phyloP scores from a whole-genome alignment of 169 alveolate species.

The Cryptosporidium parvum region DNA sequence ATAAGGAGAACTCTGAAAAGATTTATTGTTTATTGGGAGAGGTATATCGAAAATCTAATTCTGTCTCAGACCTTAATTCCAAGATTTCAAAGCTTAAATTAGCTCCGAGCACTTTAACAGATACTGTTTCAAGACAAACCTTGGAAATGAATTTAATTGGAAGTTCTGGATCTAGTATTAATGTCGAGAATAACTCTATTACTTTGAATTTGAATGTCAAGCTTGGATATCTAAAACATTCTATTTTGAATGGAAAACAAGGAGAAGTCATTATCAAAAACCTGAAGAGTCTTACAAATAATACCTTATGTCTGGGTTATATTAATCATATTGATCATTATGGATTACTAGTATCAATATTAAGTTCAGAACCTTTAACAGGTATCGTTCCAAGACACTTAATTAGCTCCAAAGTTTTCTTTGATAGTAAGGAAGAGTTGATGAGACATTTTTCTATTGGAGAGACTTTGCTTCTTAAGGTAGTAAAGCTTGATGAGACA shows the following conservation, averaged over 20 bases:
- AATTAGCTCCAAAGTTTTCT: constrained; percentile 15
- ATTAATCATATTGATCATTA: constrained; percentile 49
- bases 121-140: not conserved
- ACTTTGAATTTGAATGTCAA: constrained; percentile 2
- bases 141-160: constrained; percentile 1
- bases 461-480: constrained; percentile 36
- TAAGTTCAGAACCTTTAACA: constrained; percentile 11
- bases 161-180: not conserved
- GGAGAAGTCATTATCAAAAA: not conserved
- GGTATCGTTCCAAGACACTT: constrained; percentile 61
- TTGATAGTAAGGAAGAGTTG: constrained; percentile 38
- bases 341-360: constrained; percentile 36
- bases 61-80: constrained; percentile 21
- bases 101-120: not conserved
- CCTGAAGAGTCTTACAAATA: not conserved
- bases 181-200: not conserved
- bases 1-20: constrained; percentile 2
- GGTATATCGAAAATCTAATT: not conserved
- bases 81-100: not conserved
- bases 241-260: not conserved
- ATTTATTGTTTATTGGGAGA: not conserved
- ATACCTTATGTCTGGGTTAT: constrained; percentile 15
- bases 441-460: constrained; percentile 25
- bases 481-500: constrained; percentile 10
- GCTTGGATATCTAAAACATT: not conserved